Evolutionary conservation across 495 filamentous ascomycete genomes (phyloP).

Genomic region (Talaromyces adpressus): DNA sequence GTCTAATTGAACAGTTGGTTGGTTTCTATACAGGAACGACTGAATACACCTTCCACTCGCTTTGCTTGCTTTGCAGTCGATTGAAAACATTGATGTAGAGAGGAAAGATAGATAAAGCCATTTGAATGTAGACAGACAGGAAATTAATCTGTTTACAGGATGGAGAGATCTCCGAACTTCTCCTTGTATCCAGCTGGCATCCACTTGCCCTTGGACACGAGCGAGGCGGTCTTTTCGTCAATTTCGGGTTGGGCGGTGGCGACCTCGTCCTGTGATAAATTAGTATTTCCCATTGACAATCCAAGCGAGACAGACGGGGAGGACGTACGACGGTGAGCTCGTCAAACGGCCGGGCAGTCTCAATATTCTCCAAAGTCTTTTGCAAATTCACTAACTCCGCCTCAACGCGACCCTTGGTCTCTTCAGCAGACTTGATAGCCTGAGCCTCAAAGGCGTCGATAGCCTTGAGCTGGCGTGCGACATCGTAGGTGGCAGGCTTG

Average conservation of each 20-base stretch:
- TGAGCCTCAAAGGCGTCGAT: constrained; percentile 97
- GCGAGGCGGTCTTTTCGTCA: constrained; percentile 83
- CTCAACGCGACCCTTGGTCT: constrained; percentile 92
- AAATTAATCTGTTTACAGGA: constrained; percentile 56
- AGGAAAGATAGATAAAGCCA: neutral
- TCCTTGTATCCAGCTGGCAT: constrained; percentile 98
- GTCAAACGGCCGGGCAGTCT: constrained; percentile 91
- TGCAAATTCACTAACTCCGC: constrained; percentile 84
- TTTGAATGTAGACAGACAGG: neutral
- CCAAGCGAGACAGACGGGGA: neutral
- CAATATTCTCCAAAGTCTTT: constrained; percentile 93
- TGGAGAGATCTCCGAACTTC: constrained; percentile 94
- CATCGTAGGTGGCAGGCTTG: constrained; percentile 87
- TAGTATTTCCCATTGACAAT: neutral
- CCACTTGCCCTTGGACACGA: constrained; percentile 97
- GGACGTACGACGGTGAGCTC: constrained; percentile 94
- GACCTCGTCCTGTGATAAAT: constrained; percentile 74
- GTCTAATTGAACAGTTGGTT: constrained; percentile 2
- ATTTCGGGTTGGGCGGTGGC: constrained; percentile 87
- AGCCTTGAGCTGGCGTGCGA: constrained; percentile 85
- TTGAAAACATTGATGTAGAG: neutral
- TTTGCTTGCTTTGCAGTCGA: neutral
- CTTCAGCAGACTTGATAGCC: constrained; percentile 92
- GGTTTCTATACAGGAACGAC: constrained; percentile 4
- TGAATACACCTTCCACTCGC: neutral